These are phyloP conservation scores for Sclerotinia nivalis DNA, from an alignment of 2,329 filamentous ascomycete species.

Conservation along the genomic window DNA sequence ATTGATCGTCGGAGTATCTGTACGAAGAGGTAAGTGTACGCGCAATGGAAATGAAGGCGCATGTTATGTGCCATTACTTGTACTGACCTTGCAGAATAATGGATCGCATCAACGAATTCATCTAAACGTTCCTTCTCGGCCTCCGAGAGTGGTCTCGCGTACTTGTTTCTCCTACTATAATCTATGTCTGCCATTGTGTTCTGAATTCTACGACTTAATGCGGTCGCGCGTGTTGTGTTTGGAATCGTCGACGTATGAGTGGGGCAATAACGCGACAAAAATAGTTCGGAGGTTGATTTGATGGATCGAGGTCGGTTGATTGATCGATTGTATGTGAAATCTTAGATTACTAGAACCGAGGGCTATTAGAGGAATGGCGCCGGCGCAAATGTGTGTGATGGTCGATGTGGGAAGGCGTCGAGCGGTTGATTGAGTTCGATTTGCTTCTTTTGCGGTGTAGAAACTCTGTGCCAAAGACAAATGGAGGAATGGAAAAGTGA, in stretches of 20 bases:
- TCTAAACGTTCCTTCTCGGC: conserved; percentile 80
- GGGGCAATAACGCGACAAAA: conserved; percentile 16
- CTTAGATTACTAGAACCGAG: neutral
- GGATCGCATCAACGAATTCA: conserved; percentile 89
- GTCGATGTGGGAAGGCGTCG: conserved; percentile 1
- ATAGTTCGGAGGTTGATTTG: neutral
- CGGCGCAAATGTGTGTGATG: conserved; percentile 9
- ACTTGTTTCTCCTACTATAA: conserved; percentile 80
- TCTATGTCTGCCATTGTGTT: conserved; percentile 50
- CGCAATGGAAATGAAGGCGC: neutral
- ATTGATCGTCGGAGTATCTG: conserved; percentile 91
- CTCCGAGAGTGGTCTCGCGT: conserved; percentile 77
- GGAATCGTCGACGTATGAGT: conserved; percentile 10
- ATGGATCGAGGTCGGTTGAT: neutral
- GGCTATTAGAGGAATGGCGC: neutral
- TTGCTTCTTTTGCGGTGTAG: conserved; percentile 16
- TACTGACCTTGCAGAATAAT: conserved; percentile 86
- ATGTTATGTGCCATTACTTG: neutral
- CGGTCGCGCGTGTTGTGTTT: neutral
- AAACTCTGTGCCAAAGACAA: conserved; percentile 1
- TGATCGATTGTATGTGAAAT: neutral
- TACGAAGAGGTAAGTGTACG: conserved; percentile 27
- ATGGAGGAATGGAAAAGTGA: neutral
- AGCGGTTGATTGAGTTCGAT: neutral
- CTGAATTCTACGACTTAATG: neutral